Conservation (phyloP, 371 early-diverging fungal genomes). For the Apophysomyces sp. region DNA sequence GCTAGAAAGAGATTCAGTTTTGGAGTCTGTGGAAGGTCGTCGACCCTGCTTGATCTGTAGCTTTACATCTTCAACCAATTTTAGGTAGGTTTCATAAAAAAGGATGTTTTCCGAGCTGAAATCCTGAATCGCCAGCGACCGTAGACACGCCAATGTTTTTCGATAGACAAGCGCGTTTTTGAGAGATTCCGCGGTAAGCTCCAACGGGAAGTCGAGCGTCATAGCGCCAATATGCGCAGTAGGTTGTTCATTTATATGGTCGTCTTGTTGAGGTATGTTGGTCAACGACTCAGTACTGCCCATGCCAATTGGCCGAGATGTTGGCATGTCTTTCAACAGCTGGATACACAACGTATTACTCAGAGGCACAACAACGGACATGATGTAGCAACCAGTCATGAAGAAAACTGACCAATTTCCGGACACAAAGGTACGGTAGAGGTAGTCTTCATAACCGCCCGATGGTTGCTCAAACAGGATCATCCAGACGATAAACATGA, state of each 20-base stretch:
- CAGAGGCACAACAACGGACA: constrained; percentile 28
- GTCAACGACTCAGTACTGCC: background rate
- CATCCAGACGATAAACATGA: constrained; percentile 27
- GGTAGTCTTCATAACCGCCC: background rate
- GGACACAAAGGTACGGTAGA: constrained; percentile 4
- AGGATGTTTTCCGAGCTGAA: constrained; percentile 43
- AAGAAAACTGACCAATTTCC: constrained; percentile 25
- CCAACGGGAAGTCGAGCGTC: background rate
- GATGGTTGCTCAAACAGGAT: background rate
- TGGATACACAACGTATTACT: background rate
- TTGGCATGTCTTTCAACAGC: background rate
- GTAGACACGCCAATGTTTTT: constrained; percentile 17
- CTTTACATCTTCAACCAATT: constrained; percentile 19
- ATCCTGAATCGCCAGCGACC: constrained; percentile 36
- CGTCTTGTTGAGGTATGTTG: background rate
- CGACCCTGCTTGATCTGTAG: background rate
- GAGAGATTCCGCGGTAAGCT: constrained; percentile 20
- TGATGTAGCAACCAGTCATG: constrained; percentile 19
- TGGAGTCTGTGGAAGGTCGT: background rate
- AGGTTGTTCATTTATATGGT: background rate
- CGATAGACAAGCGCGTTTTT: constrained; percentile 19
- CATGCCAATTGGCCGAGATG: background rate
- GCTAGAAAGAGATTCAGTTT: background rate
- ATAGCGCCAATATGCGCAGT: background rate
- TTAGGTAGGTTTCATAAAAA: constrained; percentile 34